A percentile compares a stretch with the other conserved stretches of the same genome.
Evolutionary conservation across 2,329 filamentous ascomycete genomes (phyloP).

Genomic region (Fusarium sp.): DNA sequence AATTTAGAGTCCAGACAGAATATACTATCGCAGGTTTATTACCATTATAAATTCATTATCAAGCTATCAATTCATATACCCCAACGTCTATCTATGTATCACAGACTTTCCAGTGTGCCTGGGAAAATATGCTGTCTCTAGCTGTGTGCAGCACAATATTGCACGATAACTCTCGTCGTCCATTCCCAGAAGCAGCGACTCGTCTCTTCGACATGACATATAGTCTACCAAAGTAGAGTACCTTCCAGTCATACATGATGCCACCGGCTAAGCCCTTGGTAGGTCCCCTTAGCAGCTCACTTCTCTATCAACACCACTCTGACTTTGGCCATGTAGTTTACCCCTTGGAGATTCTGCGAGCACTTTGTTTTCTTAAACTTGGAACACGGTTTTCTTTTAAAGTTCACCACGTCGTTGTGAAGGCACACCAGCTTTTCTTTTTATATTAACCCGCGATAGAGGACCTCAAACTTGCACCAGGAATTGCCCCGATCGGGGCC

Average conservation of each 20-base stretch:
- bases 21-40: neutral
- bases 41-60: neutral
- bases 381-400: neutral
- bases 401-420: neutral
- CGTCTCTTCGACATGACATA: too few species aligned
- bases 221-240: too few species aligned
- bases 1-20: neutral
- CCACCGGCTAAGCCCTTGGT: neutral
- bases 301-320: neutral
- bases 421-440: fast-evolving
- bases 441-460: too few species aligned
- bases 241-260: neutral
- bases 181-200: too few species aligned
- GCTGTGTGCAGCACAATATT: too few species aligned
- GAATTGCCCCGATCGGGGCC: too few species aligned
- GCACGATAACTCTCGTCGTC: too few species aligned
- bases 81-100: too few species aligned
- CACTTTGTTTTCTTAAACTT: neutral
- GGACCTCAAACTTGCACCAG: too few species aligned
- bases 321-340: neutral
- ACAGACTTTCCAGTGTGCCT: too few species aligned
- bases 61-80: too few species aligned
- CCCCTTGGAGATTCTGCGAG: neutral
- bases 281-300: neutral
- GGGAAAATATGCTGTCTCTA: too few species aligned